These are phyloP conservation scores for Lablab purpureus DNA, from an alignment of 306 rosid species.

Conservation along the genomic window DNA sequence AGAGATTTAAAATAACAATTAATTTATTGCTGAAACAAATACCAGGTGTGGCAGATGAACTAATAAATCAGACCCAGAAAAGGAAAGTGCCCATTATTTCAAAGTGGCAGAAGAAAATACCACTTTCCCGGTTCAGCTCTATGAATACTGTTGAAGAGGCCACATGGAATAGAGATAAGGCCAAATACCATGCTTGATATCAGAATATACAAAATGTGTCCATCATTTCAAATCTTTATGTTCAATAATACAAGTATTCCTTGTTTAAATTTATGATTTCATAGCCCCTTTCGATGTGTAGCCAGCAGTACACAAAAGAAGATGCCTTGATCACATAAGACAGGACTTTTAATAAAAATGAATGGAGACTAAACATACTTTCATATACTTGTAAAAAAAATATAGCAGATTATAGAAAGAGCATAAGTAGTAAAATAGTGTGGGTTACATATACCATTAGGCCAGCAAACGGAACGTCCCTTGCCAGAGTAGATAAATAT, in stretches of 20 bases:
- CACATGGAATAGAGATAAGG: too few relatives aligned
- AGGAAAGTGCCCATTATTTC: too few relatives aligned
- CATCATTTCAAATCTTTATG: slow-evolving; percentile 6
- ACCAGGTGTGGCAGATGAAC: neutral
- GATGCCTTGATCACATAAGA: slow-evolving; percentile 1
- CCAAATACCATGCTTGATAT: slow-evolving; percentile 8
- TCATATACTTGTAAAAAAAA: slow-evolving; percentile 8
- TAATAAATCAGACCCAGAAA: slow-evolving; percentile 12
- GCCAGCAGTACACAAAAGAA: slow-evolving; percentile 21
- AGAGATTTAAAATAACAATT: slow-evolving; percentile 10
- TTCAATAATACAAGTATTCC: slow-evolving; percentile 22
- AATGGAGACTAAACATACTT: slow-evolving; percentile 3
- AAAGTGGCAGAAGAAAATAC: too few relatives aligned
- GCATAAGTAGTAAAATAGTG: neutral
- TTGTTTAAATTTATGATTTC: neutral
- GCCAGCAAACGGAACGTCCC: slow-evolving; percentile 97
- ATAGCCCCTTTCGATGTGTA: slow-evolving; percentile 30
- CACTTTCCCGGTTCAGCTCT: slow-evolving; percentile 16
- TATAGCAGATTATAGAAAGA: slow-evolving; percentile 6
- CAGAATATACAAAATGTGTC: slow-evolving; percentile 10
- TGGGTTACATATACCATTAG: slow-evolving; percentile 66
- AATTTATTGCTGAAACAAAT: slow-evolving; percentile 29
- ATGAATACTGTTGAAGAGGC: too few relatives aligned
- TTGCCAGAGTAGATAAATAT: slow-evolving; percentile 84
- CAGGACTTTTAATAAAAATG: neutral